Evolutionary conservation across 129 eudicot genomes (phyloP), one percentile per base, ranked within the genome.

Genomic region (Smallanthus sonchifolius): DNA sequence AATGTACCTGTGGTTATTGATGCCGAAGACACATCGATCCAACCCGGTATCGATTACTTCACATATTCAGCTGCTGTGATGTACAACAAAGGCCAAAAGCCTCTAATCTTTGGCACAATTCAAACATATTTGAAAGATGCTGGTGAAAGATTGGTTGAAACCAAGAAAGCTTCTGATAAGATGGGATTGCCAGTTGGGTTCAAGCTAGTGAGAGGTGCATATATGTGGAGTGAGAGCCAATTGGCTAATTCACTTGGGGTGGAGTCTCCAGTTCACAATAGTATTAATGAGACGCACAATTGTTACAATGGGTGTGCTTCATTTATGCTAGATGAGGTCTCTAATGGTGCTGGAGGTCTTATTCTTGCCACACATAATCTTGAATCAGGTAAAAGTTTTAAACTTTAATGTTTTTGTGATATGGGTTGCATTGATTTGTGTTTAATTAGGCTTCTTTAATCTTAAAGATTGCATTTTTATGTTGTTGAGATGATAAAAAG

Each of bases 201-300:
- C 43, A 95, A 95, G 84, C 70, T 95, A 52, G 99, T 95, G 8
- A 88, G 99, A 54, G 99, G 99, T 1, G 99, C 99, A 11, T 95
- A 95, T 55, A 86, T 95, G 94, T 78, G 87, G 28, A 82, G 86
- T 35, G 99, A 95, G 47, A 73, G 76, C 11, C 55, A 79, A n/a
- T 24, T 91, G 20, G 99, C 99, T 35, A 39, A 75, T 68, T 78
- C 87, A 14, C 71, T 85, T 47, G 96, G 90, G 9, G 84, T 76
- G 3, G 81, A 91, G 28, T 91, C 99, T 4, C 99, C 99, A 3
- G 80, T 95, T 62, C 97, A 95, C 15, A 70, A 88, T 28, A 75
- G 77, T 14, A 87, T 95, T 11, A 44, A 69, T 5, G 78, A 81
- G 4, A 91, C 99, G 2, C 99, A 91, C 52, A 80, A 70, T 37